Conservation (phyloP, 75 land plant genomes). For the Adiantum capillusveneris region DNA sequence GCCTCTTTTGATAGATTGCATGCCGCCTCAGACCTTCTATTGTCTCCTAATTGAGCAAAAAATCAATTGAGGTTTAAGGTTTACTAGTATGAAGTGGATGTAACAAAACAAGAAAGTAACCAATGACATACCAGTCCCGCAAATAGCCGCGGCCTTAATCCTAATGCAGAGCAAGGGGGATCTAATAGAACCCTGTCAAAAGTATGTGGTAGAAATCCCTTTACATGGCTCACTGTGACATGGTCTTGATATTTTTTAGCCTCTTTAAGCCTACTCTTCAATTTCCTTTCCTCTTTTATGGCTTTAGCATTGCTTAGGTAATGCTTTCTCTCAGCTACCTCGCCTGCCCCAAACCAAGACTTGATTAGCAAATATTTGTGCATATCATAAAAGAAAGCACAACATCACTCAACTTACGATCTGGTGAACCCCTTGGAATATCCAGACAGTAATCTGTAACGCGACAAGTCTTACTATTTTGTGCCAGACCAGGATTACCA, state of each 20-base stretch:
- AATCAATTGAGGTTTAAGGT: too few species aligned
- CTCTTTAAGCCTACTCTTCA: constrained; percentile 72
- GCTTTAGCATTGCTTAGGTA: constrained; percentile 40
- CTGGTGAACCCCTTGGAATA: too few species aligned
- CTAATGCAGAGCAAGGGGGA: constrained; percentile 98
- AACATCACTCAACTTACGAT: too few species aligned
- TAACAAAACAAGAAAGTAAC: too few species aligned
- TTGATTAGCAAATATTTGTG: too few species aligned
- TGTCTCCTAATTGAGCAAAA: constrained; percentile 46
- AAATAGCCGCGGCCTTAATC: constrained; percentile 86
- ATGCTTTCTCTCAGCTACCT: constrained; percentile 9
- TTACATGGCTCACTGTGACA: constrained; percentile 40
- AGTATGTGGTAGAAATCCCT: constrained; percentile 67
- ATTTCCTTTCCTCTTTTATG: constrained; percentile 39
- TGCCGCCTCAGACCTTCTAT: constrained; percentile 58
- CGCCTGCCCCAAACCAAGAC: background rate
- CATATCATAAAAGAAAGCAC: background rate
- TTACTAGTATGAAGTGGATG: too few species aligned
- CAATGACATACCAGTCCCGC: constrained; percentile 65
- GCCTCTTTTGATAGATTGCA: constrained; percentile 69
- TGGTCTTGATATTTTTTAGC: constrained; percentile 27
- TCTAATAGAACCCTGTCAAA: constrained; percentile 92
- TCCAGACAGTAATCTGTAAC: too few species aligned
- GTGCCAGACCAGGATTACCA: too few species aligned
- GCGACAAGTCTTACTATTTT: too few species aligned